phyloP scores from a whole-genome alignment of 1,284 basidiomycete genomes.

The Boletus smithii region DNA sequence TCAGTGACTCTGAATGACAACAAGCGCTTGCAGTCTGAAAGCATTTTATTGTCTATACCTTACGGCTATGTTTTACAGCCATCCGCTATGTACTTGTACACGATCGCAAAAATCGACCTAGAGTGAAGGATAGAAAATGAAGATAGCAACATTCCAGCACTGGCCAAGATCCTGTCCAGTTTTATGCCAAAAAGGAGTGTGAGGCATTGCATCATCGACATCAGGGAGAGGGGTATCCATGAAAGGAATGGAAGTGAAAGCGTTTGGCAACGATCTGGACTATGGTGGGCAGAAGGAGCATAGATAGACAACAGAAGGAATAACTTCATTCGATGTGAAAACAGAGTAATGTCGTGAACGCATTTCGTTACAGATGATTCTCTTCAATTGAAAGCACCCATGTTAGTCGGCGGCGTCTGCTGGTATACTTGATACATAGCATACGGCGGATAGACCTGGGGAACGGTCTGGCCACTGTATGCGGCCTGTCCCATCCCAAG shows the following conservation, averaged over 20 bases:
- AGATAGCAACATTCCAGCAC: conserved; percentile 37
- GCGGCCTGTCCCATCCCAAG: conserved; percentile 63
- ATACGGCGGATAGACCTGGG: conserved; percentile 73
- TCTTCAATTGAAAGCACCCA: conserved; percentile 73
- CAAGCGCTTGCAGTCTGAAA: background rate
- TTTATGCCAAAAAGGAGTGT: conserved; percentile 31
- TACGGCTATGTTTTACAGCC: conserved; percentile 40
- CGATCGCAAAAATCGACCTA: conserved; percentile 33
- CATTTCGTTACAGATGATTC: conserved; percentile 28
- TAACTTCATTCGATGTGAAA: conserved; percentile 34
- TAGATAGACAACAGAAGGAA: conserved; percentile 36
- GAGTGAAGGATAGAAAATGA: conserved; percentile 32
- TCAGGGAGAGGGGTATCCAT: conserved; percentile 30
- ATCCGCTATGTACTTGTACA: conserved; percentile 42
- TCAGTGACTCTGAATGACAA: too few relatives aligned
- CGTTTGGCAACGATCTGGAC: conserved; percentile 28
- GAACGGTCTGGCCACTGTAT: conserved; percentile 61
- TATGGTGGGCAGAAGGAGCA: conserved; percentile 24
- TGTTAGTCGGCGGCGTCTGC: conserved; percentile 64
- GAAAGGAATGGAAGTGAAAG: conserved; percentile 24
- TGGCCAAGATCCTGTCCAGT: conserved; percentile 30
- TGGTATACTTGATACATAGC: conserved; percentile 75
- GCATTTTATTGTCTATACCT: conserved; percentile 38
- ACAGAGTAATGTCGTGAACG: conserved; percentile 40
- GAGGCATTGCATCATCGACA: too few relatives aligned